Evolutionary conservation across 306 rosid species (phyloP).

Genomic region (Pterocarpus macrocarpus): DNA sequence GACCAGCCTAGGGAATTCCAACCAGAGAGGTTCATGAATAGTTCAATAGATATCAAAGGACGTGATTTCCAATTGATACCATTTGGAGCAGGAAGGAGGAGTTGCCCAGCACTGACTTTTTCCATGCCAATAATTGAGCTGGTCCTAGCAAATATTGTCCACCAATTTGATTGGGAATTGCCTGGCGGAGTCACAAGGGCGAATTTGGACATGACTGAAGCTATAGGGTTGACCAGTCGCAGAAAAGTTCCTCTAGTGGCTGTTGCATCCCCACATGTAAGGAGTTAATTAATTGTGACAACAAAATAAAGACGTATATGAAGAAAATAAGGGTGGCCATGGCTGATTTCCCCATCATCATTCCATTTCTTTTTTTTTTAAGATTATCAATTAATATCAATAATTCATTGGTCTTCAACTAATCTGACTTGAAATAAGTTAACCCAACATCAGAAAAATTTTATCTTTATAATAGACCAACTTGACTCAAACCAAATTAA

Average conservation of each 20-base stretch:
- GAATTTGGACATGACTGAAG: conserved; percentile 15
- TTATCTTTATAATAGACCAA: no score
- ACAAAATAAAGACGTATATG: background rate
- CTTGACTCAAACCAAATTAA: no score
- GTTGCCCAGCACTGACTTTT: conserved; percentile 21
- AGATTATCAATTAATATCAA: no score
- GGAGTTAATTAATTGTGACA: background rate
- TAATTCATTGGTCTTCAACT: no score
- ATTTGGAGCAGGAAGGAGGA: conserved; percentile 42
- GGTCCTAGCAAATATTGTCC: conserved; percentile 24
- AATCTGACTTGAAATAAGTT: no score
- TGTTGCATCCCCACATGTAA: background rate
- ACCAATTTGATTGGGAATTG: conserved; percentile 38
- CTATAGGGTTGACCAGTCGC: background rate
- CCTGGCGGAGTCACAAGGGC: background rate
- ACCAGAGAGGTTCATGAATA: conserved; percentile 40
- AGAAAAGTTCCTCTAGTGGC: conserved; percentile 36
- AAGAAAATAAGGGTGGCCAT: background rate
- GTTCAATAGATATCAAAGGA: conserved; percentile 35
- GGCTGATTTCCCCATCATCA: no score
- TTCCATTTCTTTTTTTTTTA: no score
- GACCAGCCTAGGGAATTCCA: conserved; percentile 1
- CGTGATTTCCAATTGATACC: conserved; percentile 36
- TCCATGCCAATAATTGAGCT: background rate
- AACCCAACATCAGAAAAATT: no score